Base-by-base conservation (phyloP, 345 rosid species). In the Mangifera indica region DNA sequence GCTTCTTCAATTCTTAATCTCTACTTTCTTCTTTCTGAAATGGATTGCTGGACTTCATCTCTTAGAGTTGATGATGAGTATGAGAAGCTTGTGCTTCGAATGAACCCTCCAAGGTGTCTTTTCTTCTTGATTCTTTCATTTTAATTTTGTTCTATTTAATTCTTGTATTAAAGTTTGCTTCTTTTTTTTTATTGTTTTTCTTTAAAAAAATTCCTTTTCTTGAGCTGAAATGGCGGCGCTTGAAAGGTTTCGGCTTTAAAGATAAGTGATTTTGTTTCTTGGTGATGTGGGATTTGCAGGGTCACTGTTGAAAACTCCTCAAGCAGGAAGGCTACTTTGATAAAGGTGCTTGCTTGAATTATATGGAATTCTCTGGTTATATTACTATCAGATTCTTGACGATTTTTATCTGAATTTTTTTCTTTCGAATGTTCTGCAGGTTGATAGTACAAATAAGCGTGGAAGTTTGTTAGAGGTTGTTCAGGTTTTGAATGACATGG, bases 391-490 rank as follows among this genome's bases (percentile, higher is more conserved):
- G 7, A 72, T 72, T 69, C 42, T 25, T 53, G 71, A 58, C 63
- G 57, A 55, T 70, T 56, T 6, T 7, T 2, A 15, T 22, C 22
- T 26, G 40, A 62, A 21, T 64, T 60, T 53, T 45, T 58, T 72
- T 32, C 10, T 14, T 67, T 45, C 63, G 10, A 10, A 24, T 22
- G 13, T 22, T 61, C 76, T 77, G 25, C 73, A 90, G 96, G 96
- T 90, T 58, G 93, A 91, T 57, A 88, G 97, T 79, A 92, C 91
- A 13, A 91, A 91, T 69, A 91, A 78, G 83, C 74, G 88, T 21
- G 97, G 97, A 55, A 91, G 93, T 77, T 80, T 91, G 81, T 72
- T 91, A 60, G 93, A 88, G 74, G 89, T 91, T 69, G 97, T 88
- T 81, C 97, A 91, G 85, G 93, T 88, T 69, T 78, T 91, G 81